Conservation (phyloP, 129 eudicot species). For the Centella asiatica region DNA sequence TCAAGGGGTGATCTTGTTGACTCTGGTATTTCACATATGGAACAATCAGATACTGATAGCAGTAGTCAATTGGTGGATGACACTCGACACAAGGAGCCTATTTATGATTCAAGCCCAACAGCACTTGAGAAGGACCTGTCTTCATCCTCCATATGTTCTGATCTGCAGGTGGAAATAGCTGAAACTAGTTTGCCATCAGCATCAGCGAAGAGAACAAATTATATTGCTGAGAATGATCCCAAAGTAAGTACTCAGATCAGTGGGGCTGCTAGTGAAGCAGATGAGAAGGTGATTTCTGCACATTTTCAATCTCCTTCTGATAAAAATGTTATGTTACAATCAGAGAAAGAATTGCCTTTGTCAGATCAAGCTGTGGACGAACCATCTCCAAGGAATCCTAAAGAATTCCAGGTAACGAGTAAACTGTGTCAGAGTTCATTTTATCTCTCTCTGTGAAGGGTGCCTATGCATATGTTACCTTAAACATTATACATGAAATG, state of each 20-base stretch:
- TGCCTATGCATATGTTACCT: neutral
- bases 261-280: slow-evolving; percentile 13
- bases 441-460: neutral
- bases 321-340: slow-evolving; percentile 18
- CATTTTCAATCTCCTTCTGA: slow-evolving; percentile 16
- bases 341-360: slow-evolving; percentile 22
- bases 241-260: slow-evolving; percentile 18
- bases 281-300: slow-evolving; percentile 21
- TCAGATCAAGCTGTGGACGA: slow-evolving; percentile 18
- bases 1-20: slow-evolving; percentile 13
- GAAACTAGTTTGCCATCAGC: slow-evolving; percentile 18
- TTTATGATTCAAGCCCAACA: slow-evolving; percentile 77
- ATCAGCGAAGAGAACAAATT: slow-evolving; percentile 13
- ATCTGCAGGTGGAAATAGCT: slow-evolving; percentile 25
- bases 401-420: slow-evolving; percentile 26
- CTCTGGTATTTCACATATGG: slow-evolving; percentile 18
- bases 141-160: slow-evolving; percentile 36
- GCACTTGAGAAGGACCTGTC: slow-evolving; percentile 27
- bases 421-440: neutral
- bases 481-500: too few species aligned
- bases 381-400: slow-evolving; percentile 23
- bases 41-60: slow-evolving; percentile 9
- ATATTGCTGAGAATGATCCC: slow-evolving; percentile 27
- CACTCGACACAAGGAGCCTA: slow-evolving; percentile 47
- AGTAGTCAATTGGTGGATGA: slow-evolving; percentile 14